Evolutionary conservation across 345 rosid species (phyloP), one percentile per base, ranked within the genome.

Genomic region (Gossypium arboreum): DNA sequence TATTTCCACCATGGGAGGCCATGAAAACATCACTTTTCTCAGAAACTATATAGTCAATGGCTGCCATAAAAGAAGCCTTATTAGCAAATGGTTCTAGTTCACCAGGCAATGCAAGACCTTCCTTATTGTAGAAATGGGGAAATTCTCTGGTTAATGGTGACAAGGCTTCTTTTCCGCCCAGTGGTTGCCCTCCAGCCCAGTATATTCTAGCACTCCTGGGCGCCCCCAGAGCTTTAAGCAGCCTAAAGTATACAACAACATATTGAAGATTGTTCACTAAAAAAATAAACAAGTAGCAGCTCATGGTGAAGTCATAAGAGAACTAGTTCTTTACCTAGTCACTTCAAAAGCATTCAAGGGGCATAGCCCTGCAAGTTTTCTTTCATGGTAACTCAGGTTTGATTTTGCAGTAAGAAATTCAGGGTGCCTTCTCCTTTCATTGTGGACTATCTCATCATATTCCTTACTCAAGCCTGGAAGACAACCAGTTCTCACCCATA

Each of bases 1-100:
- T 95, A 73, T 95, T 95, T 76, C 99, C 99, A 58, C 99, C 99
- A 43, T 93, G 98, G 79, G 99, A 95, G 59, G 98, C 88, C 98
- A 95, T 90, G 85, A 95, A 95, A 76, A 93, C 94, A 68, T 95
- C 94, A 57, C 99, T 93, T 66, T 83, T 83, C 72, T 84, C 91
- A 0, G 97, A 90, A 55, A 95, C 97, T 75, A 95, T 80, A 44
- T 84, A 90, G 81, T 95, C 98, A 7, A 93, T 83, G 10, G 99
- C 97, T 71, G 99, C 98, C 97, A 95, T 83, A 13, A 83, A 61
- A 0, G 99, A 95, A 55, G 97, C 97, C 83, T 80, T 92, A 27
- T 85, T 88, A 20, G 84, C 86, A 61, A 85, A 95, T 20, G 98
- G 92, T 80, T 89, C 89, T 27, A 93, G 85, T 77, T 95, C 99